Conservation (phyloP, 1,139 yeast genomes). For the Candida sanyaensis region DNA sequence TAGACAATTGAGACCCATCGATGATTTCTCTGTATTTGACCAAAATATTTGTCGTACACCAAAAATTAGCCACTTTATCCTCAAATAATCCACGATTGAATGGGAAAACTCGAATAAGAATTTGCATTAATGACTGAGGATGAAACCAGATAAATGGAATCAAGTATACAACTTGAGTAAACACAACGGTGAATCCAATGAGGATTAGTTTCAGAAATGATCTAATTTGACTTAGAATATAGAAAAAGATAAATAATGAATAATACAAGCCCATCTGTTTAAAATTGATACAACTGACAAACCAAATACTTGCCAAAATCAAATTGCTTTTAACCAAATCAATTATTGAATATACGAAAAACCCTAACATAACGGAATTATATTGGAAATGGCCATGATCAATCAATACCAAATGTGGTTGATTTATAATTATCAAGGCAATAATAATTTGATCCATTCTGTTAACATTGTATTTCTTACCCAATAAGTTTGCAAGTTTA, state of each 20-base stretch:
- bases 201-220: constrained; percentile 43
- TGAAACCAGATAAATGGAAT: constrained; percentile 56
- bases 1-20: constrained; percentile 59
- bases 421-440: constrained; percentile 73
- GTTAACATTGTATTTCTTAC: constrained; percentile 52
- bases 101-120: constrained; percentile 78
- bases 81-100: constrained; percentile 94
- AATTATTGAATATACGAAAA: constrained; percentile 67
- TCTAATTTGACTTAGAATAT: constrained; percentile 53
- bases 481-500: constrained; percentile 66
- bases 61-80: constrained; percentile 94
- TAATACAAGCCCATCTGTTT: constrained; percentile 97
- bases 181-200: constrained; percentile 63
- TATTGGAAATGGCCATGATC: constrained; percentile 98
- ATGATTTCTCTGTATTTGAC: constrained; percentile 67
- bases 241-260: constrained; percentile 85
- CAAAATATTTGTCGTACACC: constrained; percentile 87
- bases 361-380: constrained; percentile 92
- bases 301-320: constrained; percentile 74
- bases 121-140: constrained; percentile 26
- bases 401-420: constrained; percentile 78
- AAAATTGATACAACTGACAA: constrained; percentile 75
- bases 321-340: constrained; percentile 66
- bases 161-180: constrained; percentile 53
- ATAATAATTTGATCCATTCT: constrained; percentile 78